Percentiles rank a stretch among this genome's conserved stretches.
phyloP scores from a whole-genome alignment of 2,329 filamentous ascomycete species.

The Xylaria sp. region DNA sequence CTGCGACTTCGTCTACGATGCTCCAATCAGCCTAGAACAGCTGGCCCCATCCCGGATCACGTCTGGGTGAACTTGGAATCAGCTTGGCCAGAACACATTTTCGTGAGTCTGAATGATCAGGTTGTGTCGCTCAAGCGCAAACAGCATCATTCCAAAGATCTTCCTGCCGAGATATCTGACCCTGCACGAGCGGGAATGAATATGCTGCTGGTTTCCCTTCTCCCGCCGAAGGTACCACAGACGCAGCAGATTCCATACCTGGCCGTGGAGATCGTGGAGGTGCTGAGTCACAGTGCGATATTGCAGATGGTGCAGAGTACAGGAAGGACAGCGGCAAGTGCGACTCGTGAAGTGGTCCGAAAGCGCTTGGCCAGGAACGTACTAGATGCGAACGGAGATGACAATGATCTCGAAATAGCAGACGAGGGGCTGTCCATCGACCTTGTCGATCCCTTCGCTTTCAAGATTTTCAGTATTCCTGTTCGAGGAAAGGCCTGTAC shows the following conservation, averaged over 20 bases:
- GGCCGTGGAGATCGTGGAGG: constrained; percentile 65
- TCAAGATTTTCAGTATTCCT: constrained; percentile 61
- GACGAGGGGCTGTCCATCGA: constrained; percentile 55
- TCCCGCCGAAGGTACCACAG: constrained; percentile 15
- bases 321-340: constrained; percentile 38
- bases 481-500: constrained; percentile 64
- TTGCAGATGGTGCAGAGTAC: constrained; percentile 36
- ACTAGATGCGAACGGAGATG: constrained; percentile 35
- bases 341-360: constrained; percentile 55
- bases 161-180: constrained; percentile 69
- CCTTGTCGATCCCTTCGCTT: constrained; percentile 62
- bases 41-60: constrained; percentile 36
- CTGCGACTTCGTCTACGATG: constrained; percentile 65
- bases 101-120: constrained; percentile 60
- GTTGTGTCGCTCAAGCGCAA: constrained; percentile 59
- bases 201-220: constrained; percentile 48
- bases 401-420: constrained; percentile 60
- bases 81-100: constrained; percentile 66
- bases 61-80: constrained; percentile 61
- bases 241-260: constrained; percentile 47
- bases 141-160: constrained; percentile 66
- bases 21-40: constrained; percentile 35
- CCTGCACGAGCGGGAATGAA: constrained; percentile 56
- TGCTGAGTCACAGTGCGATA: constrained; percentile 43
- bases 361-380: constrained; percentile 35